A percentile compares a stretch with the other conserved stretches of the same genome.
These are phyloP conservation scores for Aphanoascus verrucosus DNA, from an alignment of 2,329 filamentous ascomycete genomes.

Conservation along the genomic window DNA sequence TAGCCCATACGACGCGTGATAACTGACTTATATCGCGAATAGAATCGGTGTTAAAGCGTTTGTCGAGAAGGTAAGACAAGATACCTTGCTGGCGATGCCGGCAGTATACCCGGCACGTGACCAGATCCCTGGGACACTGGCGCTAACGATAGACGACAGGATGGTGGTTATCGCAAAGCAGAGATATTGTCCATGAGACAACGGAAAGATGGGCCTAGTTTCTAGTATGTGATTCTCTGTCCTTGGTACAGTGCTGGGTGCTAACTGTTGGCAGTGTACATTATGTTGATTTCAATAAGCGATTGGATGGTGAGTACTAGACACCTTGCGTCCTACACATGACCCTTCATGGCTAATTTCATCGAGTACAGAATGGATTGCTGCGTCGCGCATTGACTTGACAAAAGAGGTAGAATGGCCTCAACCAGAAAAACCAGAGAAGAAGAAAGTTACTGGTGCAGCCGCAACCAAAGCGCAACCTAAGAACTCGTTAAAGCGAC, in stretches of 20 bases:
- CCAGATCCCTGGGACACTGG: background rate
- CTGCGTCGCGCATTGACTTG: slow-evolving; percentile 71
- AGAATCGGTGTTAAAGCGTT: slow-evolving; percentile 58
- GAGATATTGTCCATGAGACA: slow-evolving; percentile 94
- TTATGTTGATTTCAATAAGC: slow-evolving; percentile 97
- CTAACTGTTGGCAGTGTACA: slow-evolving; percentile 51
- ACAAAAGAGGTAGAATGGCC: slow-evolving; percentile 93
- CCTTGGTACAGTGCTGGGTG: slow-evolving; percentile 11
- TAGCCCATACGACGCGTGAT: slow-evolving; percentile 1
- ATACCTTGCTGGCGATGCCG: background rate
- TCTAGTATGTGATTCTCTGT: slow-evolving; percentile 47
- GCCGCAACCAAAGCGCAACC: slow-evolving; percentile 44
- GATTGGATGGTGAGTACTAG: slow-evolving; percentile 44
- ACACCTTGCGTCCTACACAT: background rate
- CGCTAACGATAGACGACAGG: slow-evolving; percentile 32
- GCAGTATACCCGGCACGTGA: slow-evolving; percentile 18
- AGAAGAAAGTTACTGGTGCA: slow-evolving; percentile 59
- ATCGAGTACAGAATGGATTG: slow-evolving; percentile 65
- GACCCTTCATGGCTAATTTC: slow-evolving; percentile 23
- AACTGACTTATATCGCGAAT: slow-evolving; percentile 9
- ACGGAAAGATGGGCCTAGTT: slow-evolving; percentile 75
- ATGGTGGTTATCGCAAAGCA: slow-evolving; percentile 78
- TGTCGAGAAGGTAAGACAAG: slow-evolving; percentile 54
- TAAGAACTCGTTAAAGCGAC: slow-evolving; percentile 49
- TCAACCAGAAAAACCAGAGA: slow-evolving; percentile 77